A percentile compares a stretch with the other conserved stretches of the same genome.
Evolutionary conservation across 257 asterid species (phyloP).

Genomic region (Solanum peruvianum): DNA sequence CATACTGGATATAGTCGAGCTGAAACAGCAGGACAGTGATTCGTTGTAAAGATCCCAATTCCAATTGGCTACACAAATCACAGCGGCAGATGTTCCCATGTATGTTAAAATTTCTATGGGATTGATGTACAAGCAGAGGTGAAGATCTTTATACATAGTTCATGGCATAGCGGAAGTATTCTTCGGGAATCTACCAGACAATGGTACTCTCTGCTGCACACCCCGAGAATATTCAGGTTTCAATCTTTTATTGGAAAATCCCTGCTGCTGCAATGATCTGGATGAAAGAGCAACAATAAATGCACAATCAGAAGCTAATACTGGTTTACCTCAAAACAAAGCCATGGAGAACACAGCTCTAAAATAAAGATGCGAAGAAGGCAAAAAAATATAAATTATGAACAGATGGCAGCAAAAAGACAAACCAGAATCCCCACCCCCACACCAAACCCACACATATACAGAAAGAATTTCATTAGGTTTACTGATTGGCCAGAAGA

Average conservation of each 20-base stretch:
- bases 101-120: constrained; percentile 1
- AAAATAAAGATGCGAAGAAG: neutral
- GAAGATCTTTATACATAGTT: constrained; percentile 3
- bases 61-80: neutral
- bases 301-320: neutral
- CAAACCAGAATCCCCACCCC: neutral
- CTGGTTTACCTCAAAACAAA: neutral
- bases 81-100: neutral
- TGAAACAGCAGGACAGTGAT: neutral
- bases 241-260: constrained; percentile 49
- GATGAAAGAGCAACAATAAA: neutral
- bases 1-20: neutral
- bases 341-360: neutral
- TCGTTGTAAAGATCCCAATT: neutral
- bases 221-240: constrained; percentile 53
- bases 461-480: neutral
- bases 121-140: constrained; percentile 15
- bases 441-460: neutral
- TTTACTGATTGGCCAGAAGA: neutral
- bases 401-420: neutral
- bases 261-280: constrained; percentile 79
- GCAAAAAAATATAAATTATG: neutral
- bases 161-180: constrained; percentile 51
- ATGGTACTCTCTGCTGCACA: constrained; percentile 53
- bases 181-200: constrained; percentile 46